Conservation (phyloP, 306 rosid species). For the Rosa lucieae region DNA sequence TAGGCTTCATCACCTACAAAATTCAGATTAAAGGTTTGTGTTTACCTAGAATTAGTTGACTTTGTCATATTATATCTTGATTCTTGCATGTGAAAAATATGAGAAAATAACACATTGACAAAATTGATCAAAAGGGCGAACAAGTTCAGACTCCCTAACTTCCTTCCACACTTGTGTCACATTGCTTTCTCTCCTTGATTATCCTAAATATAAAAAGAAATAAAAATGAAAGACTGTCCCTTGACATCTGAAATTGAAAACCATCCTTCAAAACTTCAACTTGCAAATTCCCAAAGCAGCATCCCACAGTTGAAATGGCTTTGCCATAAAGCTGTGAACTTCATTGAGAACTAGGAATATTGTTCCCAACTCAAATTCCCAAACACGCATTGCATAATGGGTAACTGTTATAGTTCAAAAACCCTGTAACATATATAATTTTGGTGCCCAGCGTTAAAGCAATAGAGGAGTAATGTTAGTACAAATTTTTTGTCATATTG, state of each 20-base stretch:
- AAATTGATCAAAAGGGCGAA: neutral
- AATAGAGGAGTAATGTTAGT: too few species aligned
- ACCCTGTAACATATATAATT: too few species aligned
- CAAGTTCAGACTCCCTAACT: neutral
- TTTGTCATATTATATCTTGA: neutral
- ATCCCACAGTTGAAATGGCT: constrained; percentile 36
- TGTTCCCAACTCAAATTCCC: constrained; percentile 15
- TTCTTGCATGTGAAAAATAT: neutral
- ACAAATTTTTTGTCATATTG: too few species aligned
- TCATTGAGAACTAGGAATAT: constrained; percentile 23
- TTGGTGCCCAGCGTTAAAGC: too few species aligned
- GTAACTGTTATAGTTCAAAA: too few species aligned
- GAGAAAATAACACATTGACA: neutral
- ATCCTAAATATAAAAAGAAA: neutral
- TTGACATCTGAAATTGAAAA: neutral
- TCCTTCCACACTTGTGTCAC: neutral
- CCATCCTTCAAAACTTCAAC: constrained; percentile 25
- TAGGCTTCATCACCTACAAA: neutral
- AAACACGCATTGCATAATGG: neutral
- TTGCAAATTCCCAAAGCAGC: constrained; percentile 38
- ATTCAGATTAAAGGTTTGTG: neutral
- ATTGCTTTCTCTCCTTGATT: neutral
- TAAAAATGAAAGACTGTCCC: neutral
- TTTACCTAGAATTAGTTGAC: neutral
- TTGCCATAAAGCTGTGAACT: constrained; percentile 25